Base-by-base conservation (phyloP, 495 filamentous ascomycete species). In the Penicillium crystallinum region DNA sequence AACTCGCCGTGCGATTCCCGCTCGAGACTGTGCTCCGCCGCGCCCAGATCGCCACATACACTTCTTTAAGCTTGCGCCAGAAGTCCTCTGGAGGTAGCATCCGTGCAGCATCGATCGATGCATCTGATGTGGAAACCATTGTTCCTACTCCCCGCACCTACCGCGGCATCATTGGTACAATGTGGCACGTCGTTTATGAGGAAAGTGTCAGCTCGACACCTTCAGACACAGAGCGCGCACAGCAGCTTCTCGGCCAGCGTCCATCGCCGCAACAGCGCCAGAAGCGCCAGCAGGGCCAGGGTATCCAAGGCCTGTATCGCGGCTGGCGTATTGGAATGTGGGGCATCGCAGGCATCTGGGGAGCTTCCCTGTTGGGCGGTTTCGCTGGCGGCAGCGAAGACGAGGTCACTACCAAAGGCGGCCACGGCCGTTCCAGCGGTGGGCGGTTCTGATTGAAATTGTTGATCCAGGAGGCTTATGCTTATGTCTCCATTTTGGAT, bases 311-410 rank as follows among this genome's bases (percentile, higher is more conserved):
- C 0, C 74, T 98, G 12, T 96, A 89, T 78, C 79, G 93, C 40
- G 93, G 93, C 12, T 98, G 93, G 93, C 85, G 89, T 62, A 86
- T 97, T 15, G 91, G 91, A 9, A 89, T 95, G 80, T 97, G 93
- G 93, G 92, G 91, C 0, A 73, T 97, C 49, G 85, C 92, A 14
- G 92, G 92, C 17, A 81, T 95, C 19, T 92, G 91, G 90, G 84
- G 86, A 19, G 78, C 85, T 51, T 79, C 72, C 44, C 71, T 85
- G 8, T 53, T 89, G 30, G 84, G 86, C 12, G 74, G 74, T 29
- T 65, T 72, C 8, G 61, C 66, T 5, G 66, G 57, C 2, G 60
- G 53, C 21, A 59, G 62, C 29, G 67, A 71, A 34, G 72, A 75
- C 6, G 71, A 72, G 25, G 52, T 65, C 12, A 68, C 68, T 38